A percentile compares a stretch with the other conserved stretches of the same genome.
Evolutionary conservation across 208 protist species (phyloP).

Genomic region (Trypanosoma scelopori): DNA sequence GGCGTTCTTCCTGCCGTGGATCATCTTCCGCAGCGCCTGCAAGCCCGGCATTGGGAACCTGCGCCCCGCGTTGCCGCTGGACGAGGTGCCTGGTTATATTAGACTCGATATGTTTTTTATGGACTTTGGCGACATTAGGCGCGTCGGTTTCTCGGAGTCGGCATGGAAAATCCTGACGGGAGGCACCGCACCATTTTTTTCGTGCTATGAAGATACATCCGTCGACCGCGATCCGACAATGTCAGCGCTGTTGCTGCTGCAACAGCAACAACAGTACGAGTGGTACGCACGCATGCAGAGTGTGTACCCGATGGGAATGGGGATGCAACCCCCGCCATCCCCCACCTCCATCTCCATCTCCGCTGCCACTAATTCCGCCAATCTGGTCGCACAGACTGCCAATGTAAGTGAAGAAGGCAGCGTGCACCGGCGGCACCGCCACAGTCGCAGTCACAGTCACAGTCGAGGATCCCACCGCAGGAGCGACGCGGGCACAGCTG

Average conservation of each 20-base stretch:
- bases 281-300: slow-evolving; percentile 22
- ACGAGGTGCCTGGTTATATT: slow-evolving; percentile 75
- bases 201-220: slow-evolving; percentile 40
- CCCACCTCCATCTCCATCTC: background rate
- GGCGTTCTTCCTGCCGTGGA: slow-evolving; percentile 62
- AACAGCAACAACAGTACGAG: slow-evolving; percentile 37
- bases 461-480: background rate
- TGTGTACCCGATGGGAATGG: slow-evolving; percentile 14
- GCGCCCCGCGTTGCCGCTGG: slow-evolving; percentile 64
- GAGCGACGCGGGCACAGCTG: background rate
- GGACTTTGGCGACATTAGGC: slow-evolving; percentile 72
- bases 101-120: slow-evolving; percentile 88
- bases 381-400: no score
- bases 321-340: background rate
- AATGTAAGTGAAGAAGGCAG: background rate
- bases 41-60: slow-evolving; percentile 60
- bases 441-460: background rate
- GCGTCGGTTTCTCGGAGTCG: slow-evolving; percentile 70
- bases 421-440: background rate
- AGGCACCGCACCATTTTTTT: slow-evolving; percentile 42
- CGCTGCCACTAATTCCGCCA: no score
- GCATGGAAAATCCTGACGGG: slow-evolving; percentile 77
- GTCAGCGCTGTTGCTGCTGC: slow-evolving; percentile 50
- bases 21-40: slow-evolving; percentile 58
- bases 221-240: slow-evolving; percentile 72